Evolutionary conservation across 441 rosid species (phyloP).

Genomic region (Euphorbia schlechtendalii): DNA sequence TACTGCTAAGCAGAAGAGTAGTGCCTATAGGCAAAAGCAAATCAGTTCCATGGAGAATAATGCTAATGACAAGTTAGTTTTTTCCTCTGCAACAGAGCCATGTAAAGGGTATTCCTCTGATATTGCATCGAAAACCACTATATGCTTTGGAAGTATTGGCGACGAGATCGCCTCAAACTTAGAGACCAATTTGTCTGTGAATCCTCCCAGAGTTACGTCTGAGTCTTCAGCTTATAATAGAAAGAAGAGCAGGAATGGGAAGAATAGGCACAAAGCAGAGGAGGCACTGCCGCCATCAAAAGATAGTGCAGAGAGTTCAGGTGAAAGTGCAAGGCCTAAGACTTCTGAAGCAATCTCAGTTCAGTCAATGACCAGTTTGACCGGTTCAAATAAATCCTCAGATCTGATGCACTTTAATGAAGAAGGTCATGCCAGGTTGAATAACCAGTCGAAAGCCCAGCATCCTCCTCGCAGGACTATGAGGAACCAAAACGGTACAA

Average conservation of each 20-base stretch:
- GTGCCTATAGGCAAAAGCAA: constrained; percentile 54
- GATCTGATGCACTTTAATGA: constrained; percentile 52
- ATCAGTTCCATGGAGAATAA: constrained; percentile 32
- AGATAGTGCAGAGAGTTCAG: constrained; percentile 23
- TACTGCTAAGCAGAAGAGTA: constrained; percentile 47
- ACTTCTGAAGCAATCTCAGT: constrained; percentile 33
- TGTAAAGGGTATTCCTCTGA: constrained; percentile 25
- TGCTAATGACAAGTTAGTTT: constrained; percentile 31
- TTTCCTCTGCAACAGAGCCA: constrained; percentile 29
- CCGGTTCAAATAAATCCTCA: constrained; percentile 39
- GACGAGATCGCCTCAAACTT: constrained; percentile 29
- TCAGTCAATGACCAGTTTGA: constrained; percentile 26
- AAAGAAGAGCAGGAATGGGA: constrained; percentile 57
- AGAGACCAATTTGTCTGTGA: constrained; percentile 34
- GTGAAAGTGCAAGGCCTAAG: constrained; percentile 31
- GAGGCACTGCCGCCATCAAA: constrained; percentile 37
- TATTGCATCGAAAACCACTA: constrained; percentile 25
- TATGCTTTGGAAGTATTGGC: constrained; percentile 28
- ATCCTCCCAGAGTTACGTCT: constrained; percentile 29
- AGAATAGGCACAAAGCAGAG: constrained; percentile 59
- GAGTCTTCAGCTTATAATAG: constrained; percentile 46
- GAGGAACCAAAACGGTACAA: constrained; percentile 45
- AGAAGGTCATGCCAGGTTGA: constrained; percentile 44
- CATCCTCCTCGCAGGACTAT: constrained; percentile 58
- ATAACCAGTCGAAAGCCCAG: constrained; percentile 62